phyloP scores from a whole-genome alignment of 331 rosid species.

The Prunus yedoensis region DNA sequence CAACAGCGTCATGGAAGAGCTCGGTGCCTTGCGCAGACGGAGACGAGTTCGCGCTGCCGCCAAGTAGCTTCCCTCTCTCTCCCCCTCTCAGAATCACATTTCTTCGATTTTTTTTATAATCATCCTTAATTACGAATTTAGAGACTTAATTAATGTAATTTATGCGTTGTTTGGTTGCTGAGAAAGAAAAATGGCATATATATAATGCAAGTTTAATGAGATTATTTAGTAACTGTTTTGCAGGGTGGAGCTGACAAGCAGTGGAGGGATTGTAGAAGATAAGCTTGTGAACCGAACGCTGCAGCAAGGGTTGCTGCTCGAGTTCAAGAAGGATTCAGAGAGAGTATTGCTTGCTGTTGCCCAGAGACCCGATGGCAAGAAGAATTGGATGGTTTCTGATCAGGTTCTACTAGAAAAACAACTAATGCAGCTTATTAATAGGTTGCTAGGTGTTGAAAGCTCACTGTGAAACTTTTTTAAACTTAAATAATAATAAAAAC shows the following conservation, averaged over 20 bases:
- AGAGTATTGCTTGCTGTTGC: constrained; percentile 79
- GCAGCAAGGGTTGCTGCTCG: constrained; percentile 75
- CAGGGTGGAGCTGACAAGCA: constrained; percentile 52
- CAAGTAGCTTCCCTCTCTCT: constrained; percentile 34
- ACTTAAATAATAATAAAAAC: constrained; percentile 22
- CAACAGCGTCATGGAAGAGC: constrained; percentile 69
- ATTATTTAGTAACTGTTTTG: constrained; percentile 20
- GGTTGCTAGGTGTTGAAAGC: constrained; percentile 81
- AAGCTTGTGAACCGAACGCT: constrained; percentile 56
- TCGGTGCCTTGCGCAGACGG: constrained; percentile 42
- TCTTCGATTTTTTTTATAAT: background rate
- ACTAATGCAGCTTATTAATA: constrained; percentile 79
- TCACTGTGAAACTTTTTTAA: constrained; percentile 25
- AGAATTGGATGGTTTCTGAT: constrained; percentile 99
- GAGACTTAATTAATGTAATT: background rate
- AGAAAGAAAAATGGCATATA: background rate
- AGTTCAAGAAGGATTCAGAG: constrained; percentile 91
- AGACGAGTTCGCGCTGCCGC: constrained; percentile 49
- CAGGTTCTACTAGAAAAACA: constrained; percentile 88
- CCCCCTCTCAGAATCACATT: background rate
- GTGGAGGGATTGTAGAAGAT: constrained; percentile 63
- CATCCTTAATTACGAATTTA: background rate
- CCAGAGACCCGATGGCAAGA: constrained; percentile 95
- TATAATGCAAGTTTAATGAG: background rate
- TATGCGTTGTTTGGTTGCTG: background rate